These are phyloP conservation scores for Diaporthe sp. DNA, from an alignment of 2,329 filamentous ascomycete species.

Conservation along the genomic window DNA sequence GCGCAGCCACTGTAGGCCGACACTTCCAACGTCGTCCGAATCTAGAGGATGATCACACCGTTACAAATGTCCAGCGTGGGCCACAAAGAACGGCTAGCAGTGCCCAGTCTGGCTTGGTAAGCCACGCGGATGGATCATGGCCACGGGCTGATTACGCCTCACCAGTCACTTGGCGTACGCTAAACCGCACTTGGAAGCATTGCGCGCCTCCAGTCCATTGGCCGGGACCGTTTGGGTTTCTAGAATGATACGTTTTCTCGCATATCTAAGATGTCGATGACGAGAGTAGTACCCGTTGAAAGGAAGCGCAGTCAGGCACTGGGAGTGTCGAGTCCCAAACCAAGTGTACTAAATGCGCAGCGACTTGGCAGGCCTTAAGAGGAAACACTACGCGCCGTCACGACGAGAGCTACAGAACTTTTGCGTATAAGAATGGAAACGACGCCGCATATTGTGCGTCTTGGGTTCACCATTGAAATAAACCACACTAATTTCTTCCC, in stretches of 20 bases:
- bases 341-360: neutral
- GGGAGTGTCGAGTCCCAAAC: neutral
- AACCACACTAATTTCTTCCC: neutral
- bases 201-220: neutral
- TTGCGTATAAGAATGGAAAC: neutral
- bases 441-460: neutral
- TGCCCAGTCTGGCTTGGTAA: neutral
- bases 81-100: neutral
- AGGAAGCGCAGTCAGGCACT: neutral
- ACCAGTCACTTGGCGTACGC: conserved; percentile 1
- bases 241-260: neutral
- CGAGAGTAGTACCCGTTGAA: neutral
- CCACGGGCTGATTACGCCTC: neutral
- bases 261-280: neutral
- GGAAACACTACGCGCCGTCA: neutral
- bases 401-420: neutral
- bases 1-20: neutral
- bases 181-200: conserved; percentile 12
- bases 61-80: neutral
- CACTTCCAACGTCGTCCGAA: neutral
- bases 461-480: neutral
- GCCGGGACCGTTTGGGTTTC: too few relatives aligned
- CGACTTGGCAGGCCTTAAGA: neutral
- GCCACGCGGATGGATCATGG: neutral
- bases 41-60: neutral